A percentile compares a stretch with the other conserved stretches of the same genome.
Evolutionary conservation across 805 yeast species (phyloP).

Genomic region (Pichia pseudocactophila): DNA sequence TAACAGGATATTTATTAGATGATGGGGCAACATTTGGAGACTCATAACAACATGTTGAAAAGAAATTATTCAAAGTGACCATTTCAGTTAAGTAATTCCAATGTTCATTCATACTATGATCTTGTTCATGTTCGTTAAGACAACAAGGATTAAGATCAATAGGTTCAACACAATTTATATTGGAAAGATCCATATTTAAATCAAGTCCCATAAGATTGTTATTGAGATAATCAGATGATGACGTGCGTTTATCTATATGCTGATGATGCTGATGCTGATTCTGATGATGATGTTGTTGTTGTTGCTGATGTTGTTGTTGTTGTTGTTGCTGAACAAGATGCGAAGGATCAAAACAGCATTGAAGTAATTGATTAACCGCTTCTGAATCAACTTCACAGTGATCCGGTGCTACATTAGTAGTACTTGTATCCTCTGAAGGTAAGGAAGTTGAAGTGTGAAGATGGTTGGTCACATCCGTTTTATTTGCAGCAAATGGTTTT

Average conservation of each 20-base stretch:
- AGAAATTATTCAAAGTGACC: constrained; percentile 6
- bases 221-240: neutral
- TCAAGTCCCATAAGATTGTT: neutral
- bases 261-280: neutral
- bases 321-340: constrained; percentile 3
- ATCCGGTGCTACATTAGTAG: neutral
- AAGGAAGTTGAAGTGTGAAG: neutral
- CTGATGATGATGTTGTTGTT: neutral
- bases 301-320: neutral
- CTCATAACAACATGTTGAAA: constrained; percentile 7
- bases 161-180: constrained; percentile 3
- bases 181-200: constrained; percentile 1
- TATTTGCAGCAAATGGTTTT: no score
- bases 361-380: constrained; percentile 9
- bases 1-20: constrained; percentile 1
- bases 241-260: neutral
- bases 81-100: constrained; percentile 8
- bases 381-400: constrained; percentile 8
- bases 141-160: constrained; percentile 8
- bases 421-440: neutral
- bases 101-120: neutral
- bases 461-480: neutral
- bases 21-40: neutral
- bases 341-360: constrained; percentile 14
- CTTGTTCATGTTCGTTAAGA: constrained; percentile 1